phyloP scores from a whole-genome alignment of 176 grass and related monocot genomes.

The Rhipidocladum racemiflorum region DNA sequence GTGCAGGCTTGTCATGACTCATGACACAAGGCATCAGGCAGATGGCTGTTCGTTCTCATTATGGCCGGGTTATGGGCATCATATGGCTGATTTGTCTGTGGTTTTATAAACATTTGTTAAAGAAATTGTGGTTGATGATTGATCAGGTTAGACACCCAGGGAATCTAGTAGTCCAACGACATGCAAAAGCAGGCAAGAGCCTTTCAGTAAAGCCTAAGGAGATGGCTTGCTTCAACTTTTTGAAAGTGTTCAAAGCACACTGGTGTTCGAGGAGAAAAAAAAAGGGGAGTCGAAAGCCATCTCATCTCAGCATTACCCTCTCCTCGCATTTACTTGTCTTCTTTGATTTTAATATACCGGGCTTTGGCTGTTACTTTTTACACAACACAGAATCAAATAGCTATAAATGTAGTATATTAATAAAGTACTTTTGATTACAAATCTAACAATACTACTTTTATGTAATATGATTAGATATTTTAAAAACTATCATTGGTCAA shows the following conservation, averaged over 20 bases:
- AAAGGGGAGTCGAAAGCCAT: no score
- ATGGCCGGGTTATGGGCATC: not conserved
- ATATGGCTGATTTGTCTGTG: not conserved
- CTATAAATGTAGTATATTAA: no score
- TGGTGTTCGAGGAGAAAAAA: constrained; percentile 2
- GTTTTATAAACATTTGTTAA: not conserved
- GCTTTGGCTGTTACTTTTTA: no score
- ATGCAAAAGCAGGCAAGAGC: constrained; percentile 19
- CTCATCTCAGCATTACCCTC: no score
- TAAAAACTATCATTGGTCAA: no score
- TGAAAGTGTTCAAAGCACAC: constrained; percentile 7
- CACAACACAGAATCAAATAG: no score
- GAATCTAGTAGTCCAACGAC: constrained; percentile 3
- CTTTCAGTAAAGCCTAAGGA: constrained; percentile 21
- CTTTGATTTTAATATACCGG: no score
- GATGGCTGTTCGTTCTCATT: not conserved
- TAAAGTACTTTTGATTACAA: no score
- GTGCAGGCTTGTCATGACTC: constrained; percentile 6
- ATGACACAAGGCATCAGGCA: not conserved
- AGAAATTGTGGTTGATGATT: not conserved
- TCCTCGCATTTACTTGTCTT: no score
- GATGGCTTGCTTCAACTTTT: constrained; percentile 38
- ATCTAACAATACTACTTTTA: no score
- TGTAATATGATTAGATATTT: no score
- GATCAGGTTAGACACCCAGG: constrained; percentile 14